These are phyloP conservation scores for Boeremia lycopersici DNA, from an alignment of 2,329 filamentous ascomycete genomes.

Conservation along the genomic window DNA sequence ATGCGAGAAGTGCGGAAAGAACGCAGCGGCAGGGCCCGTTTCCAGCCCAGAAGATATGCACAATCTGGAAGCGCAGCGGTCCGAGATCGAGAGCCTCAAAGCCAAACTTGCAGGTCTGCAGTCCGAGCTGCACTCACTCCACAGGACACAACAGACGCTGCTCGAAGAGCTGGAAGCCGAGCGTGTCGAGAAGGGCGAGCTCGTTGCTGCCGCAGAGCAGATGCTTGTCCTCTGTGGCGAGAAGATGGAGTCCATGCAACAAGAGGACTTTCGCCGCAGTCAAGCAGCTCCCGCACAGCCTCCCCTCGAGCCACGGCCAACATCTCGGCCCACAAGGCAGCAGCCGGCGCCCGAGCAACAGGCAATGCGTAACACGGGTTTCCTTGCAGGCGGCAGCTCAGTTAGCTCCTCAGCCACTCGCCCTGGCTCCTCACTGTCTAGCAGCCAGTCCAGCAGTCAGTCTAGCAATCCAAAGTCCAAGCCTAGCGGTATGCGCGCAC, in stretches of 20 bases:
- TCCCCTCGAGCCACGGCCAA: conserved; percentile 14
- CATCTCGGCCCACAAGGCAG: conserved; percentile 18
- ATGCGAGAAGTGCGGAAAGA: conserved; percentile 23
- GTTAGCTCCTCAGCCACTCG: conserved; percentile 21
- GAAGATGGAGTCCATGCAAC: conserved; percentile 47
- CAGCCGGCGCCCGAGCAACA: conserved; percentile 27
- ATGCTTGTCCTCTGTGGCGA: conserved; percentile 72
- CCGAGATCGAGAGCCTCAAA: conserved; percentile 71
- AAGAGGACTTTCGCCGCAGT: conserved; percentile 59
- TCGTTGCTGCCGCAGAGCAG: conserved; percentile 81
- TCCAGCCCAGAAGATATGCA: conserved; percentile 51
- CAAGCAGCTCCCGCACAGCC: conserved; percentile 40
- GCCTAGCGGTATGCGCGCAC: conserved; percentile 66
- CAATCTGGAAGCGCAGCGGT: conserved; percentile 66
- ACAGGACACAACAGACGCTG: conserved; percentile 71
- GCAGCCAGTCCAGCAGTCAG: conserved; percentile 33
- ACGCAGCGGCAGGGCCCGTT: conserved; percentile 10
- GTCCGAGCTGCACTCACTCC: conserved; percentile 72
- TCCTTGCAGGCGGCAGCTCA: conserved; percentile 34
- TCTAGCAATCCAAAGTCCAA: conserved; percentile 41
- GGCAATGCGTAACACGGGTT: conserved; percentile 40
- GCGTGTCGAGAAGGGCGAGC: conserved; percentile 81
- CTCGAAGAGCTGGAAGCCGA: conserved; percentile 72
- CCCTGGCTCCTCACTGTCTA: conserved; percentile 35
- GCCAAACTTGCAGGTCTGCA: conserved; percentile 77